Base-by-base conservation (phyloP, 2,329 filamentous ascomycete species). In the Fusarium solani-melongenae region DNA sequence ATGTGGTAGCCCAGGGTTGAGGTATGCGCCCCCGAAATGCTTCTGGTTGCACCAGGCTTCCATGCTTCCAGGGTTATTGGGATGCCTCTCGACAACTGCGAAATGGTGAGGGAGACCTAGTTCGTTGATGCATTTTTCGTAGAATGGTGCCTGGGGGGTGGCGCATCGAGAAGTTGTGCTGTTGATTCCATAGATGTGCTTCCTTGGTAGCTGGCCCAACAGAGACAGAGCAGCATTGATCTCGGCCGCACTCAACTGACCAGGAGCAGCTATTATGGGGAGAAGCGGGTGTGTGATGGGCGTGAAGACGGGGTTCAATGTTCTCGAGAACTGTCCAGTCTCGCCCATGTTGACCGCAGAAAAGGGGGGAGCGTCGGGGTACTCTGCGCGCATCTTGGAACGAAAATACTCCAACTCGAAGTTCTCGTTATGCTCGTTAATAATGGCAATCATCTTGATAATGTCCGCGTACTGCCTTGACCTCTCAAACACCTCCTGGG, bases 401-500 rank as follows among this genome's bases (percentile, higher is more conserved):
- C 94, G 91, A 83, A 97, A 97, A 82, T 95, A 95, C 81, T 97
- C 94, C 36, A 97, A 88, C 83, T 97, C 94, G 79, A 97, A 96
- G 82, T 97, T 96, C 76, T 95, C 94, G 79, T 95, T 94, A 79
- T 93, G 91, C 44, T 92, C 92, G 79, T 91, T 92, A 79, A 94
- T 93, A 79, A 95, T 92, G 34, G 92, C 91, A 77, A 96, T 96
- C 93, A 97, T 96, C 85, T 96, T 97, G 79, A 97, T 92, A 66
- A 97, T 94, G 80, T 97, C 94, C 55, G 93, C 92, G 75, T 95
- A 94, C 67, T 90, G 89, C 55, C 89, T 89, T 10, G 92, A 94
- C 74, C 92, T 88, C 67, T 90, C 85, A 76, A 95, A 97, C 5
- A 96, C 88, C 12, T 88, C 85, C 77, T 93, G 90, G 1, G 94